Conservation (phyloP, 768 basidiomycete genomes). For the Bullera alba region DNA sequence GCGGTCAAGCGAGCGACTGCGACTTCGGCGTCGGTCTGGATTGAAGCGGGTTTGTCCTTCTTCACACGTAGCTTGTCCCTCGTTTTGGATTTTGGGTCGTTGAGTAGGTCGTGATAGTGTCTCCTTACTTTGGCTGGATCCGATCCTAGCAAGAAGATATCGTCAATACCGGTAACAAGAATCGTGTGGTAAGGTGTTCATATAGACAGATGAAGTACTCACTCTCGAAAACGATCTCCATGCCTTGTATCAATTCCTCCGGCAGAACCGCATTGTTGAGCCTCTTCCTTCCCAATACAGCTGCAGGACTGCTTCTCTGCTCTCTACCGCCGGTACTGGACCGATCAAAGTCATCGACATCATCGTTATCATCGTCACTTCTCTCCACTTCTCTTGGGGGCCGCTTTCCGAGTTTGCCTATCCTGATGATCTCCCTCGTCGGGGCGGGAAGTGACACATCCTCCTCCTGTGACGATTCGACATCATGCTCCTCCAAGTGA, state of each 20-base stretch:
- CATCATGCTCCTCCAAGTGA: no score
- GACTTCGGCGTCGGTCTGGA: slow-evolving; percentile 7
- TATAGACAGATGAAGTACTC: slow-evolving; percentile 4
- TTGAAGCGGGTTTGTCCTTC: no score
- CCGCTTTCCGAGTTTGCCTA: neutral
- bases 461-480: neutral
- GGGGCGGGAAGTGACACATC: neutral
- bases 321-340: slow-evolving; percentile 9
- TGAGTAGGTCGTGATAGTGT: neutral
- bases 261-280: slow-evolving; percentile 69
- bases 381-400: neutral
- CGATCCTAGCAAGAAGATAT: neutral
- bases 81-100: neutral
- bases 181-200: neutral
- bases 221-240: slow-evolving; percentile 59
- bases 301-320: slow-evolving; percentile 68
- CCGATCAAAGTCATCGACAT: neutral
- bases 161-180: neutral
- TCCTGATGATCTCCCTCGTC: neutral
- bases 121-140: neutral
- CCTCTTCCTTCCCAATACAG: slow-evolving; percentile 66
- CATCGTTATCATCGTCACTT: neutral
- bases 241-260: slow-evolving; percentile 60
- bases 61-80: neutral
- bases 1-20: slow-evolving; percentile 34